Percentiles rank a stretch among this genome's conserved stretches.
These are phyloP conservation scores for Neonectria neomacrospora DNA, from an alignment of 2,329 filamentous ascomycete genomes.

Conservation along the genomic window DNA sequence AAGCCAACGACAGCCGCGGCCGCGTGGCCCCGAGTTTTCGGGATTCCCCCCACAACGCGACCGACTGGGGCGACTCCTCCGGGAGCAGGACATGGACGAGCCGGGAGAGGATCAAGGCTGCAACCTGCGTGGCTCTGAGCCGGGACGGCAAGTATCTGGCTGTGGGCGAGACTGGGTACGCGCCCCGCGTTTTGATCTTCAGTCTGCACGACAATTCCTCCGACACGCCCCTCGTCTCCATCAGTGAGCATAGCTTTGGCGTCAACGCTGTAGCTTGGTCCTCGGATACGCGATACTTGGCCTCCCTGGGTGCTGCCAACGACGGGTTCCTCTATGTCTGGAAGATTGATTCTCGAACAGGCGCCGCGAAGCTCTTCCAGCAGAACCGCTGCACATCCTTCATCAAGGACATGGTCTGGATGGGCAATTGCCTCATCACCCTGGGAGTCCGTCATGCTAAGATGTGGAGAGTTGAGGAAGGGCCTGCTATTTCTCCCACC, in stretches of 20 bases:
- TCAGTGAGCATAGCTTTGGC: constrained; percentile 91
- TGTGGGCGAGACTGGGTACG: constrained; percentile 95
- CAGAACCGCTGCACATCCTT: constrained; percentile 91
- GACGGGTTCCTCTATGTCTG: constrained; percentile 96
- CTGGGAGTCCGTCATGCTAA: constrained; percentile 93
- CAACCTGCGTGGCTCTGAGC: constrained; percentile 89
- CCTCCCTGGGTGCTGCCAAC: constrained; percentile 87
- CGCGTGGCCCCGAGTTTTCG: constrained; percentile 60
- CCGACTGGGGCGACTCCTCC: constrained; percentile 71
- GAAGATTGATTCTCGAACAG: constrained; percentile 84
- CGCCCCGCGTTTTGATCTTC: constrained; percentile 90
- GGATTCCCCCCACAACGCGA: constrained; percentile 58
- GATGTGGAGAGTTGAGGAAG: constrained; percentile 87
- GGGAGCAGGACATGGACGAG: constrained; percentile 83
- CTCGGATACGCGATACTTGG: constrained; percentile 84
- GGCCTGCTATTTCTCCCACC: constrained; percentile 66
- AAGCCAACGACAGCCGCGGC: constrained; percentile 72
- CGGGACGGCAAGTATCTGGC: constrained; percentile 88
- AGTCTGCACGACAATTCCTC: constrained; percentile 82
- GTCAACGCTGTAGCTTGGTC: constrained; percentile 92
- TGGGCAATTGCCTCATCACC: constrained; percentile 85
- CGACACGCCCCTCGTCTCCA: constrained; percentile 83
- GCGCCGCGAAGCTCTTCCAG: constrained; percentile 81
- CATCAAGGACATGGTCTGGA: constrained; percentile 89
- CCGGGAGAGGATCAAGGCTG: constrained; percentile 91